phyloP scores from a whole-genome alignment of 768 basidiomycete species.

The Kwoniella shandongensis region DNA sequence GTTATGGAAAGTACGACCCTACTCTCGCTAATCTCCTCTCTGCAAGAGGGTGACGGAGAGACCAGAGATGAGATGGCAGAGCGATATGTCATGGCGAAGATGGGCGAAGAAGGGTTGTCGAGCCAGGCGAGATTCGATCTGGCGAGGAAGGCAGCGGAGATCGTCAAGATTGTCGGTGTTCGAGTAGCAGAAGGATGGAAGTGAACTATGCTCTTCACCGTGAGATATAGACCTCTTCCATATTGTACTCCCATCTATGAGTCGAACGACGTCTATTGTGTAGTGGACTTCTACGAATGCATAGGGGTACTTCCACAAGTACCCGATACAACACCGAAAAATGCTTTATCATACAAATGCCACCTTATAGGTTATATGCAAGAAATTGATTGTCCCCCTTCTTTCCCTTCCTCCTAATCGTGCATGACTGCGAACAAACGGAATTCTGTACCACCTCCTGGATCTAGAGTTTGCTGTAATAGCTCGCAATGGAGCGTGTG shows the following conservation, averaged over 20 bases:
- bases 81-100: conserved; percentile 6
- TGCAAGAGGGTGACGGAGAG: neutral
- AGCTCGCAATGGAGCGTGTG: conserved; percentile 48
- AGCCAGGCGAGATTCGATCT: neutral
- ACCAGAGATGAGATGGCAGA: neutral
- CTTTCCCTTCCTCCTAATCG: conserved; percentile 23
- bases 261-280: no score
- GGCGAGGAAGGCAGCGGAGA: conserved; percentile 15
- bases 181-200: conserved; percentile 30
- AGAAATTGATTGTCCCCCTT: no score
- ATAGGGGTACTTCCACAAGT: no score
- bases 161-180: conserved; percentile 35
- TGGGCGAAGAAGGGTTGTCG: neutral
- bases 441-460: conserved; percentile 47
- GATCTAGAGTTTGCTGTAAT: conserved; percentile 44
- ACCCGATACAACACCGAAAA: no score
- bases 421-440: conserved; percentile 46
- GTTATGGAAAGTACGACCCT: conserved; percentile 13
- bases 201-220: conserved; percentile 6
- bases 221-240: no score
- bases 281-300: no score
- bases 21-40: conserved; percentile 16
- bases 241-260: no score
- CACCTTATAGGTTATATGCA: no score
- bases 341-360: no score